Evolutionary conservation across 805 yeast species (phyloP).

Genomic region (Wickerhamomyces ciferrii): DNA sequence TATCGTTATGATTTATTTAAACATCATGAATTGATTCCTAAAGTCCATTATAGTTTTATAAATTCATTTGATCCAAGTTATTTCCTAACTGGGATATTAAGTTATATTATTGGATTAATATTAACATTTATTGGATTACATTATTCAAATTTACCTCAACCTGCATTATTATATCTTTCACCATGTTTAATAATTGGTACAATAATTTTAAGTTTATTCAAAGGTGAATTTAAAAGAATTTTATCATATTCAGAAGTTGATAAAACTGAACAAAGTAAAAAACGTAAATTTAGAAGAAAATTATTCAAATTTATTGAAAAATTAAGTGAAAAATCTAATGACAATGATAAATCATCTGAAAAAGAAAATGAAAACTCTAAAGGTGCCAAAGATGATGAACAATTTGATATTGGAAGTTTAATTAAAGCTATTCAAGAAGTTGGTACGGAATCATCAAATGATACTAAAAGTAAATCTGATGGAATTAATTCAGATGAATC

Average conservation of each 20-base stretch:
- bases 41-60: slow-evolving; percentile 35
- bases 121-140: slow-evolving; percentile 36
- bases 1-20: slow-evolving; percentile 47
- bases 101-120: slow-evolving; percentile 43
- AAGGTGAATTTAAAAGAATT: slow-evolving; percentile 32
- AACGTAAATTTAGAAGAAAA: no score
- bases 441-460: no score
- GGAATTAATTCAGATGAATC: no score
- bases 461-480: no score
- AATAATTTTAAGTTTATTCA: slow-evolving; percentile 25
- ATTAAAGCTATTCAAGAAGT: no score
- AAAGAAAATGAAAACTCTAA: no score
- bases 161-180: slow-evolving; percentile 60
- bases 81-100: slow-evolving; percentile 38
- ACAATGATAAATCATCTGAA: no score
- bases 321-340: no score
- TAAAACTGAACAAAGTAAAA: slow-evolving; percentile 18
- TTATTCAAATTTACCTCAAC: slow-evolving; percentile 46
- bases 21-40: slow-evolving; percentile 27
- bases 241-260: slow-evolving; percentile 25
- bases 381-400: no score
- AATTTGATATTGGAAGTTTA: no score
- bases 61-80: slow-evolving; percentile 36
- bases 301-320: no score
- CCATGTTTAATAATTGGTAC: slow-evolving; percentile 39